Base-by-base conservation (phyloP, 495 filamentous ascomycete species). In the Daldinia concentrica region DNA sequence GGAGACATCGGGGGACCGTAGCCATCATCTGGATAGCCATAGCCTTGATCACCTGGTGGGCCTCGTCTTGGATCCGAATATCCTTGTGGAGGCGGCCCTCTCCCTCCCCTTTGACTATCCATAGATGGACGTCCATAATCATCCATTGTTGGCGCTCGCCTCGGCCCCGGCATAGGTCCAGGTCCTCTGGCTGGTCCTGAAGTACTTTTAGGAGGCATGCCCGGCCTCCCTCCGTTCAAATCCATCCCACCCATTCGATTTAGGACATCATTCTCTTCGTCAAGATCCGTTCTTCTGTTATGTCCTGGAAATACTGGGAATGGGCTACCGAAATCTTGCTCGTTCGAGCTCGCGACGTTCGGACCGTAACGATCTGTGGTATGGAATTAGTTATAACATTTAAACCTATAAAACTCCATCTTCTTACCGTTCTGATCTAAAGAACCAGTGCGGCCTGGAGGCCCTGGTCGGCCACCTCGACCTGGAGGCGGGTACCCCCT, bases 221-320 rank as follows among this genome's bases (percentile, higher is more conserved):
- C 39, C n/a, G 71, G 65, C 34, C 66, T 65, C 60, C 80, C 78
- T 58, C 80, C 84, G 54, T 84, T 85, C 29, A 90, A 80, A 65
- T 87, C 85, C 86, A 90, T 86, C 19, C 76, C 79, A 9, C 79
- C 83, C 87, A 89, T 91, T 52, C 82, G 85, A 39, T 82, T 81
- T 50, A 86, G 73, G 36, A 90, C 81, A 17, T 84, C 74, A 29
- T 75, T 78, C 63, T 84, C 81, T 66, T 86, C 78, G 37, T 82
- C 78, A 26, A 79, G 45, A 51, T 83, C 81, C 1, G 80, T 82
- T 64, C 79, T 84, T 45, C 82, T 82, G 41, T 82, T 81, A 50
- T 80, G 77, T 34, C 84, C 84, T 0, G 88, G 87, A 64, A 92
- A 92, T 1, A 85, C 81, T 12, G 91, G 89, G 66, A 92, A 93